Percentiles rank a stretch among this genome's conserved stretches.
Evolutionary conservation across 768 basidiomycete genomes (phyloP).

Genomic region (Imleria badia): DNA sequence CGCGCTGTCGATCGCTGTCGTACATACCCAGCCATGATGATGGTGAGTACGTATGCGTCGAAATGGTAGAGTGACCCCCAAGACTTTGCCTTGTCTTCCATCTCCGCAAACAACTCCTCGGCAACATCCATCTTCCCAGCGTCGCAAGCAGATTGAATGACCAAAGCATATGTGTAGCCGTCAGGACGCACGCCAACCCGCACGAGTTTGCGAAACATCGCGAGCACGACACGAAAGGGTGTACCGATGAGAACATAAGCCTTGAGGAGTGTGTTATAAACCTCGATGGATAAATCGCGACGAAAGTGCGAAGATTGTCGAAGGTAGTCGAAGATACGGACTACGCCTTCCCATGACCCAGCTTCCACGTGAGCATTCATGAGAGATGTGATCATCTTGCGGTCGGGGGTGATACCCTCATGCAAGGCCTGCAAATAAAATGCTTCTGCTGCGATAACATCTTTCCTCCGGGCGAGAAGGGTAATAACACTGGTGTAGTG

Average conservation of each 20-base stretch:
- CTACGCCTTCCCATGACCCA: constrained; percentile 75
- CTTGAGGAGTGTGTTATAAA: constrained; percentile 79
- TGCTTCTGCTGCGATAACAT: constrained; percentile 63
- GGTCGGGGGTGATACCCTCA: constrained; percentile 63
- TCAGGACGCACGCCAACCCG: constrained; percentile 55
- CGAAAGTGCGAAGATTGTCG: constrained; percentile 34
- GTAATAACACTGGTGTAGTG: constrained; percentile 69
- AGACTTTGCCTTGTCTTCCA: constrained; percentile 48
- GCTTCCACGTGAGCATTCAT: constrained; percentile 84
- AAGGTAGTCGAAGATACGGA: constrained; percentile 68
- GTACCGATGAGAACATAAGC: constrained; percentile 81
- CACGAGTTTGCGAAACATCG: constrained; percentile 58
- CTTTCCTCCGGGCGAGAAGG: constrained; percentile 60
- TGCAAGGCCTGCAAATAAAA: constrained; percentile 63
- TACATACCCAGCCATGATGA: constrained; percentile 74
- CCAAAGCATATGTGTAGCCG: constrained; percentile 62
- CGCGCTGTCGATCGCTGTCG: constrained; percentile 47
- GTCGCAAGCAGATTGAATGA: constrained; percentile 83
- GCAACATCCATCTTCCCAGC: constrained; percentile 64
- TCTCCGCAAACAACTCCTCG: constrained; percentile 61
- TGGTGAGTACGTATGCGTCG: constrained; percentile 64
- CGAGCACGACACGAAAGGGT: constrained; percentile 63
- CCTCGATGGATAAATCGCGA: constrained; percentile 50
- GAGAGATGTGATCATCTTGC: constrained; percentile 62
- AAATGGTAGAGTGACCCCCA: constrained; percentile 42